Conservation (phyloP, 169 alveolate species). For the Plasmodium ovale region DNA sequence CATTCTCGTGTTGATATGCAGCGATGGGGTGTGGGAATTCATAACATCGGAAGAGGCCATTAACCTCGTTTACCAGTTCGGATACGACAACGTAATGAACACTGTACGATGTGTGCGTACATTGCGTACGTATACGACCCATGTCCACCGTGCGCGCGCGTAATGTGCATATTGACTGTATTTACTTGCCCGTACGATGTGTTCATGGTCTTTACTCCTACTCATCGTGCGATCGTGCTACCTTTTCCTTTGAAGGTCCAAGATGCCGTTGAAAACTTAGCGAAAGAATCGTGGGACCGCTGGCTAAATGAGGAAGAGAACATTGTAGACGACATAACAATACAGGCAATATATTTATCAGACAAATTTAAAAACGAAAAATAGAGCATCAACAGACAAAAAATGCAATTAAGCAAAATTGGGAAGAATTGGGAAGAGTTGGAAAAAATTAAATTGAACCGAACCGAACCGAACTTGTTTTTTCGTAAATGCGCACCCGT, state of each 20-base stretch:
- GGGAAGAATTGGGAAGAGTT: no score
- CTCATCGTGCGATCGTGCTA: background rate
- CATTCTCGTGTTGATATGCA: slow-evolving; percentile 84
- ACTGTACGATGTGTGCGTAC: background rate
- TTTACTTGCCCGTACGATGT: background rate
- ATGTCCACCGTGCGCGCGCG: background rate
- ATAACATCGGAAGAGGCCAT: slow-evolving; percentile 89
- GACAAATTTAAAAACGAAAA: slow-evolving; percentile 50
- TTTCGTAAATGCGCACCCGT: background rate
- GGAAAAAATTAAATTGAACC: background rate
- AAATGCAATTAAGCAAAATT: no score
- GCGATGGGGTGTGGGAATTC: slow-evolving; percentile 92
- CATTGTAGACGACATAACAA: slow-evolving; percentile 91
- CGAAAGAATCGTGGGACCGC: slow-evolving; percentile 89
- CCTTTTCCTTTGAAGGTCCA: slow-evolving; percentile 74
- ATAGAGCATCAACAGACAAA: background rate
- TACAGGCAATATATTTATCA: slow-evolving; percentile 80
- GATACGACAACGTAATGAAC: slow-evolving; percentile 70
- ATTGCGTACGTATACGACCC: background rate
- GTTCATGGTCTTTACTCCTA: background rate
- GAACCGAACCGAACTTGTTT: background rate
- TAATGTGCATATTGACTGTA: background rate
- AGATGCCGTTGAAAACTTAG: slow-evolving; percentile 87
- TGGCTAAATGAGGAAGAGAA: slow-evolving; percentile 91
- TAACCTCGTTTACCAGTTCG: slow-evolving; percentile 82